Percentiles rank a stretch among this genome's conserved stretches.
phyloP scores from a whole-genome alignment of 768 basidiomycete species.

The Coprinellus aureogranulatus region DNA sequence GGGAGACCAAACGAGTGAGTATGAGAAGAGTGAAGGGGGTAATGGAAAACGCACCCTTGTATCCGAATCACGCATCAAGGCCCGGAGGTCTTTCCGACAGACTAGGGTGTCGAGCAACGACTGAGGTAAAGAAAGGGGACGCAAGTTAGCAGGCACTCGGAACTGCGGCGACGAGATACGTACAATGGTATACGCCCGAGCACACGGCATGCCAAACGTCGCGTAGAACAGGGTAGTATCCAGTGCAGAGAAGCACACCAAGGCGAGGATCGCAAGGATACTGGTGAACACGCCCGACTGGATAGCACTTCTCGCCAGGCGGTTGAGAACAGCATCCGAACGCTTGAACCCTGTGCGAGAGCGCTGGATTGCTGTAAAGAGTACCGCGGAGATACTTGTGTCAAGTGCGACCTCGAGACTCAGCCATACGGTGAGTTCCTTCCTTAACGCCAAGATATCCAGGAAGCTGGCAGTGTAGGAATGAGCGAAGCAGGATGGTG shows the following conservation, averaged over 20 bases:
- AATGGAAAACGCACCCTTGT: too few species aligned
- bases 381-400: background rate
- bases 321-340: constrained; percentile 9
- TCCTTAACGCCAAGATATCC: background rate
- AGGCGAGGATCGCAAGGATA: constrained; percentile 2
- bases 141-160: background rate
- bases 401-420: constrained; percentile 2
- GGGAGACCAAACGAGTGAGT: background rate
- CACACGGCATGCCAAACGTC: background rate
- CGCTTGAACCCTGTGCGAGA: constrained; percentile 1
- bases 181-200: background rate
- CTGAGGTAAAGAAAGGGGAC: background rate
- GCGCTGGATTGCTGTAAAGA: background rate
- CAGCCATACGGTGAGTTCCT: background rate
- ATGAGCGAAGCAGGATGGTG: background rate
- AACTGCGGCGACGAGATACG: background rate
- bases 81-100: background rate
- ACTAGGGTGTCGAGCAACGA: background rate
- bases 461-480: background rate
- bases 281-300: constrained; percentile 1
- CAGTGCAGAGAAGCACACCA: background rate
- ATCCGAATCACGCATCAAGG: background rate
- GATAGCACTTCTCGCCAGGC: background rate
- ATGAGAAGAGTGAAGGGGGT: background rate
- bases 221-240: constrained; percentile 6